Conservation (phyloP, 2,329 filamentous ascomycete genomes). For the Metarhizium guizhouense region DNA sequence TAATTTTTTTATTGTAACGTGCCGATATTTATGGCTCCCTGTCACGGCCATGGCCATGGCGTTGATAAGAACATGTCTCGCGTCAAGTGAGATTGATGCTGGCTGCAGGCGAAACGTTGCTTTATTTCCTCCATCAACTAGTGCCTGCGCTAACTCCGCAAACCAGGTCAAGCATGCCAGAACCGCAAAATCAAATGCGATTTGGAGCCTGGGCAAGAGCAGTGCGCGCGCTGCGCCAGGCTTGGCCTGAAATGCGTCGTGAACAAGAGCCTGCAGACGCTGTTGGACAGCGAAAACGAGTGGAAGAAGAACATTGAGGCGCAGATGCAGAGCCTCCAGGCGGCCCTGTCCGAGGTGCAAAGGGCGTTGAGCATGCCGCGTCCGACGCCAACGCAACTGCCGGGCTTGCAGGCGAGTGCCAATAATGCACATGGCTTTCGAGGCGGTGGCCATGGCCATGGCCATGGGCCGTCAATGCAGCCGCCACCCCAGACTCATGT, state of each 20-base stretch:
- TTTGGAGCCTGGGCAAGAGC: slow-evolving; percentile 32
- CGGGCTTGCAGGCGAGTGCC: background rate
- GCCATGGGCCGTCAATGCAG: background rate
- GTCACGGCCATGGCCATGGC: background rate
- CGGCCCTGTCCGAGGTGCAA: slow-evolving; percentile 18
- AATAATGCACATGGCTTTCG: background rate
- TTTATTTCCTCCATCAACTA: background rate
- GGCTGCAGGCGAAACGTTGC: background rate
- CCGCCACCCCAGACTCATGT: background rate
- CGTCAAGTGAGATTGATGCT: background rate
- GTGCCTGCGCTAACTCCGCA: background rate
- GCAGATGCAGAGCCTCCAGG: slow-evolving; percentile 16
- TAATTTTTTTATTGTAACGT: background rate
- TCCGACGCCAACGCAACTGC: background rate
- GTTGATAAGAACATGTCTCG: background rate
- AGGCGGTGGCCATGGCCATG: background rate
- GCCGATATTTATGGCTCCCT: background rate
- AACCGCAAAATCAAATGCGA: slow-evolving; percentile 47
- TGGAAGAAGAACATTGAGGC: slow-evolving; percentile 24
- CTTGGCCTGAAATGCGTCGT: slow-evolving; percentile 42
- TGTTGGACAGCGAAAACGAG: slow-evolving; percentile 43
- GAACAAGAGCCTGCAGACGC: slow-evolving; percentile 46
- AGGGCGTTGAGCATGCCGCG: slow-evolving; percentile 11
- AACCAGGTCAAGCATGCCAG: slow-evolving; percentile 34
- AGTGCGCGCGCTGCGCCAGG: slow-evolving; percentile 39